Evolutionary conservation across 805 yeast species (phyloP), one percentile per base, ranked within the genome.

Genomic region (Tetrapisispora namnaoensis): DNA sequence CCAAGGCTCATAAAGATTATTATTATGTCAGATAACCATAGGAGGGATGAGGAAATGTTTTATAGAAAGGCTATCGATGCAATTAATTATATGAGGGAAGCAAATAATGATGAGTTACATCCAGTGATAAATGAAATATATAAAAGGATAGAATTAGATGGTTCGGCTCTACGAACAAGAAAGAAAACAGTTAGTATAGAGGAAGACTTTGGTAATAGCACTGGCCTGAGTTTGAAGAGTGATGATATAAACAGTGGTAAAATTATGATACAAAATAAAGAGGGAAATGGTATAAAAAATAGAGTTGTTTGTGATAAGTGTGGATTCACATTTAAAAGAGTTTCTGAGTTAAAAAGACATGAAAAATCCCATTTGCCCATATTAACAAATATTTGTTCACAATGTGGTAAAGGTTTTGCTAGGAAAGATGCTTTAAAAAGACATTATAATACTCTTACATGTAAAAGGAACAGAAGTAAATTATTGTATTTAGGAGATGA

Each of bases 351-450:
- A 54, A 80, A 82, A 61, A 72, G 91, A 48, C 91, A 84, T 61
- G 85, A 80, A 57, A 79, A 83, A 58, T 83, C 80, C 37, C 93
- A 85, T 66, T 67, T 83, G 43, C 54, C 79, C 27, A 77, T 82
- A 3, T 77, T 86, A 8, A 89, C 91, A 1, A 82, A 85, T 61
- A 78, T 83, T 46, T 85, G 93, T 65, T 77, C 80, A 4, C 66
- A 72, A 27, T 85, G 93, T 68, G 86, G 86, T 32, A 85, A 84
- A 60, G 89, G 91, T 0, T 85, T 85, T 72, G 90, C 91, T 1
- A 69, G 93, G 45, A 83, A 83, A 57, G 93, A 85, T 66, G 91
- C 91, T 0, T 69, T 85, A 55, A 85, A 83, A 60, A 70, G 93
- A 55, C 91, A 85, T 63, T 70, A 72, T 50, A 85, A 83, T 44